Base-by-base conservation (phyloP, 2,329 filamentous ascomycete species). In the Decorospora gaudefroyi region DNA sequence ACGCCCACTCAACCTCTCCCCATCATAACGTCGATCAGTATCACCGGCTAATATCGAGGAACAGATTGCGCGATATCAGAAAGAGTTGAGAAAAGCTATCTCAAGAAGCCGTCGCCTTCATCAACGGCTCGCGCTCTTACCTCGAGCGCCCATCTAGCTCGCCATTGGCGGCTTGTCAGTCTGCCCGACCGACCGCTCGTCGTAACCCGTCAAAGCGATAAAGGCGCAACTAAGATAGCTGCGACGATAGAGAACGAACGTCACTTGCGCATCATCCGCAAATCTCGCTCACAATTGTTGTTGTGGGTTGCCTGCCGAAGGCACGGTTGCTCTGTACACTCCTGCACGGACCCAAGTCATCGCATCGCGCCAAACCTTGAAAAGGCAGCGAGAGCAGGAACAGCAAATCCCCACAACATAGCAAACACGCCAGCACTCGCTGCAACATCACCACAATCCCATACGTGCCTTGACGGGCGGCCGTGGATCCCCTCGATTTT, bases 341-440 rank as follows among this genome's bases (percentile, higher is more conserved):
- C 50, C 32, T 45, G 56, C 58, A 60, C 58, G 57, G 57, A 42
- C 52, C 51, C 29, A 48, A 46, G 44, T 53, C 53, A 56, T 50
- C 53, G 44, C 51, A 53, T 55, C 51, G 48, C 59, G 52, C 61
- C 55, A 58, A 61, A 54, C 49, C 54, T 58, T 49, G 52, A 50
- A 57, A n/a, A 54, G 42, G 49, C 51, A 46, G 52, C 53, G 53
- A 57, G 49, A 55, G 49, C 46, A 57, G 41, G 49, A 49, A 42
- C 45, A 46, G 27, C 45, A 49, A 50, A 53, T 49, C 45, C 30
- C 50, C 49, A 55, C 60, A 59, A 49, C 49, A 49, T 39, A 42
- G 38, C 51, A 46, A 59, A 38, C 51, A 46, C 57, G 36, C 57
- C 56, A 32, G n/a, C 32, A 38, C 42, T 35, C 26, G 55, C 59